phyloP scores from a whole-genome alignment of 306 rosid species.

The Cyclanthera cordifolia region DNA sequence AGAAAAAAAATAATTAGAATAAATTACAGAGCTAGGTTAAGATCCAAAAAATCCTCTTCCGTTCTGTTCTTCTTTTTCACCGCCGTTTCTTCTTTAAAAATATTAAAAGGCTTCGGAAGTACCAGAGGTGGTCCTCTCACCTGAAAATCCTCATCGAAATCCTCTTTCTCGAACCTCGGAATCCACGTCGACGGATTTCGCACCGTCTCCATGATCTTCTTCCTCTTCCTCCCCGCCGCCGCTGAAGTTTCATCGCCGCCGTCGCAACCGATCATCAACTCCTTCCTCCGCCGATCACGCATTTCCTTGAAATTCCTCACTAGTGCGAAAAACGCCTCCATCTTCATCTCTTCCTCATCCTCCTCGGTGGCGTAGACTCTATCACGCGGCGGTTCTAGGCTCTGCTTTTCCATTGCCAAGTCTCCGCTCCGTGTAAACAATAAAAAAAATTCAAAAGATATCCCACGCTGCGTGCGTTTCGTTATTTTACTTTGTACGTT shows the following conservation, averaged over 20 bases:
- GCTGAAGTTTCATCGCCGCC: background rate
- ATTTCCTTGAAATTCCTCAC: slow-evolving; percentile 6
- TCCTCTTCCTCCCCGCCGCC: background rate
- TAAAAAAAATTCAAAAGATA: background rate
- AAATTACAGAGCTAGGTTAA: slow-evolving; percentile 4
- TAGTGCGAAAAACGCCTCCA: slow-evolving; percentile 12
- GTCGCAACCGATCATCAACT: background rate
- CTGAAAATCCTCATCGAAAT: slow-evolving; percentile 12
- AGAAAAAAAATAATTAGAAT: background rate
- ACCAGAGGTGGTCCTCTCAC: background rate
- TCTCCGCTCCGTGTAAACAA: background rate
- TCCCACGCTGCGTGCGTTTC: background rate
- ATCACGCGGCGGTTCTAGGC: background rate
- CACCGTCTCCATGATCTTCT: background rate
- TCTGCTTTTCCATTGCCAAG: slow-evolving; percentile 2
- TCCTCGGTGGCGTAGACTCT: background rate
- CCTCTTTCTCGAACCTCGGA: slow-evolving; percentile 14
- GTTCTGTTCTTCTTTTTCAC: background rate
- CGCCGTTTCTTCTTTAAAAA: background rate
- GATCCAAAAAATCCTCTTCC: slow-evolving; percentile 8
- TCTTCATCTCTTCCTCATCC: slow-evolving; percentile 4
- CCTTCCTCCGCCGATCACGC: slow-evolving; percentile 7
- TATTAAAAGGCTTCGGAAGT: too few relatives aligned
- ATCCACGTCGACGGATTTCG: slow-evolving; percentile 7
- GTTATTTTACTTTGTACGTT: background rate